Conservation (phyloP, 176 grass and related monocot species). For the Carex scoparia region DNA sequence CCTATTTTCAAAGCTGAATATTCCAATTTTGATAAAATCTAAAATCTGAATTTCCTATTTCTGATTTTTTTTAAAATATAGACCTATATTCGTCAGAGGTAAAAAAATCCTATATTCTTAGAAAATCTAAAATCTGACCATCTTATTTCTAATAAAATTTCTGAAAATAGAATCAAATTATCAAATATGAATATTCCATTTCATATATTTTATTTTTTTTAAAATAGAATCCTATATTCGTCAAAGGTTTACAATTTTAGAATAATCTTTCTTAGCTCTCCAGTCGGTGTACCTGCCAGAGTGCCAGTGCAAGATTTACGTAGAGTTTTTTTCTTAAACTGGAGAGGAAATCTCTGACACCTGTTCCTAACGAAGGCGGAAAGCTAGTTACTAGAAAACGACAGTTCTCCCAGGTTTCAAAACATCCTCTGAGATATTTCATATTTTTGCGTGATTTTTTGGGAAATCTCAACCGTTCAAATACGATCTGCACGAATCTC, state of each 20-base stretch:
- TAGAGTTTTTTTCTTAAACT: background rate
- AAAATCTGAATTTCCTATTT: background rate
- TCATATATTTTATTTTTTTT: background rate
- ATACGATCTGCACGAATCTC: too few species aligned
- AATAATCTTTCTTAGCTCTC: background rate
- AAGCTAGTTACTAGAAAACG: background rate
- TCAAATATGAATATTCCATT: background rate
- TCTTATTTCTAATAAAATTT: too few species aligned
- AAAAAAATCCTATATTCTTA: background rate
- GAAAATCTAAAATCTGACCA: too few species aligned
- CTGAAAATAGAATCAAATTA: background rate
- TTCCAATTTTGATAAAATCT: background rate
- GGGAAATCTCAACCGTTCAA: too few species aligned
- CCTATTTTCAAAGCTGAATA: background rate
- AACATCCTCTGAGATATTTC: too few species aligned
- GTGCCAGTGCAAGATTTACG: background rate
- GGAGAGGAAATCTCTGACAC: background rate
- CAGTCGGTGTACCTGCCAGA: background rate
- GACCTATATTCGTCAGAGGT: background rate
- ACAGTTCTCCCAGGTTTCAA: background rate
- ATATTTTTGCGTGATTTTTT: too few species aligned
- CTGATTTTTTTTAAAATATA: background rate
- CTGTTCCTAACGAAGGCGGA: background rate
- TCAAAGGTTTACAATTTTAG: background rate
- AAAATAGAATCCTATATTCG: background rate